Evolutionary conservation across 345 rosid species (phyloP).

Genomic region (Lumnitzera racemosa): DNA sequence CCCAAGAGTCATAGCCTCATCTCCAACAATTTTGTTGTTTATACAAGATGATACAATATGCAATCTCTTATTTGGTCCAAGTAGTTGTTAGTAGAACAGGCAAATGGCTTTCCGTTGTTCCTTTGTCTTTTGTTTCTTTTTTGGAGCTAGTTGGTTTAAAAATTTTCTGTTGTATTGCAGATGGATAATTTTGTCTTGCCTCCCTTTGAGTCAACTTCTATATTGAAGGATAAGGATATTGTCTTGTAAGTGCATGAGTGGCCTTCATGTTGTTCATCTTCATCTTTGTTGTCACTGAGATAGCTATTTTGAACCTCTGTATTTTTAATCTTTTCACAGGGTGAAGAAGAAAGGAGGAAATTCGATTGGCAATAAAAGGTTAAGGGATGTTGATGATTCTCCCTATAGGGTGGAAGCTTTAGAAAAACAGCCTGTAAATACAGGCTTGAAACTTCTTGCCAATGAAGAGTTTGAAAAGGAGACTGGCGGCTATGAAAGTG

Average conservation of each 20-base stretch:
- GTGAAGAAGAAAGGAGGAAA: conserved; percentile 46
- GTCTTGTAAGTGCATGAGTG: conserved; percentile 42
- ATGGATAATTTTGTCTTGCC: conserved; percentile 94
- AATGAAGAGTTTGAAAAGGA: conserved; percentile 67
- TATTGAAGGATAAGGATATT: conserved; percentile 74
- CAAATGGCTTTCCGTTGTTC: too few species aligned
- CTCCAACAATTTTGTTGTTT: too few species aligned
- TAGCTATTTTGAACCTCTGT: not conserved
- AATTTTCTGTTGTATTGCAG: conserved; percentile 22
- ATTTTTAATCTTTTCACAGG: conserved; percentile 23
- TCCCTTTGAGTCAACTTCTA: conserved; percentile 62
- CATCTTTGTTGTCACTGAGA: too few species aligned
- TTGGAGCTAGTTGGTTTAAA: too few species aligned
- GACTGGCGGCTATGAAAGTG: conserved; percentile 54
- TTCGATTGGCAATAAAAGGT: conserved; percentile 19
- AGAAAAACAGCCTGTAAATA: conserved; percentile 24
- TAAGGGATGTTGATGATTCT: conserved; percentile 21
- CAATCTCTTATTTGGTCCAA: too few species aligned
- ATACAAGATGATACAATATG: too few species aligned
- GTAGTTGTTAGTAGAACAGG: too few species aligned
- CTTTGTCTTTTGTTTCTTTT: too few species aligned
- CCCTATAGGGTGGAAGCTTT: conserved; percentile 27
- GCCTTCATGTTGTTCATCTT: not conserved
- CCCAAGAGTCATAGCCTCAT: too few species aligned
- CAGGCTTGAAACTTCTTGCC: conserved; percentile 41